phyloP scores from a whole-genome alignment of 495 filamentous ascomycete genomes.

The Mytilinidion resinicola region DNA sequence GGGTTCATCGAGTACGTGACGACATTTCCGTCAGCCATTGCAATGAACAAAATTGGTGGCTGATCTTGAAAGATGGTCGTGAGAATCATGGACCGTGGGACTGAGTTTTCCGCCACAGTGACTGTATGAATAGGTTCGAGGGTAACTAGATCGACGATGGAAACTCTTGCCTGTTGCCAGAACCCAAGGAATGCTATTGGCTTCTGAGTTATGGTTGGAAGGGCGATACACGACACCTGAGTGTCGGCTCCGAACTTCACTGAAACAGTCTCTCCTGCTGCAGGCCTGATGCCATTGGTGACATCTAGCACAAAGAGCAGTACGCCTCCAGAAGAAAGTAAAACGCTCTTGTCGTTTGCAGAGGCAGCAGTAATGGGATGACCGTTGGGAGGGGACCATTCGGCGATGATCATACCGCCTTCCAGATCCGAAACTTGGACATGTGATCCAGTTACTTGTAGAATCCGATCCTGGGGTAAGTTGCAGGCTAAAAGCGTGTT shows the following conservation, averaged over 20 bases:
- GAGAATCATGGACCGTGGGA: constrained; percentile 74
- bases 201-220: constrained; percentile 43
- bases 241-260: constrained; percentile 48
- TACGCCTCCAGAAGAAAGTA: constrained; percentile 69
- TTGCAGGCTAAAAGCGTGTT: constrained; percentile 67
- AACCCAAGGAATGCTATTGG: constrained; percentile 71
- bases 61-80: constrained; percentile 58
- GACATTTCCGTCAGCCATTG: constrained; percentile 92
- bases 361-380: constrained; percentile 71
- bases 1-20: constrained; percentile 73
- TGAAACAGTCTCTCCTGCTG: constrained; percentile 47
- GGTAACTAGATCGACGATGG: constrained; percentile 50
- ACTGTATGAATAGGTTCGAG: constrained; percentile 59
- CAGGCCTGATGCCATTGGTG: constrained; percentile 48
- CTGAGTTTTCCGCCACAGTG: constrained; percentile 51
- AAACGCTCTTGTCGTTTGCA: constrained; percentile 57
- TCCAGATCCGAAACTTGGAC: constrained; percentile 62
- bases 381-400: constrained; percentile 57
- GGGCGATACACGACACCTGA: constrained; percentile 79
- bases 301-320: constrained; percentile 61
- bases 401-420: constrained; percentile 57
- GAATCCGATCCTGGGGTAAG: constrained; percentile 52
- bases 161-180: constrained; percentile 62
- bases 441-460: constrained; percentile 69
- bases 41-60: constrained; percentile 74